Base-by-base conservation (phyloP, 2,329 filamentous ascomycete species). In the Dactylellina cionopaga region DNA sequence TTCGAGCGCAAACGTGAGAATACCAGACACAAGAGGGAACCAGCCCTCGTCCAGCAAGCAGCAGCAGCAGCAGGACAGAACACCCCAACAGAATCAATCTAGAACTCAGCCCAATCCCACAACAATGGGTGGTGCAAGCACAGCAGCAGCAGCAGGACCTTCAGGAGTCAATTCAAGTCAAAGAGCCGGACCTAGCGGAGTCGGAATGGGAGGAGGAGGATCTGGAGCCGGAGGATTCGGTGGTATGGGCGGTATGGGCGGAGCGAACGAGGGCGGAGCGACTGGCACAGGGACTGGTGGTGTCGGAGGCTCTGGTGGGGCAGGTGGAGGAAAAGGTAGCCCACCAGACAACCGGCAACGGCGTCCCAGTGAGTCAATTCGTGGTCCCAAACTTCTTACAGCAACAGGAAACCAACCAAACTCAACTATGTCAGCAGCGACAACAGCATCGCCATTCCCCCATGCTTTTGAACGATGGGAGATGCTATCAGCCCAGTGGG, bases 391-490 rank as follows among this genome's bases (percentile, higher is more conserved):
- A 56, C 54, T 74, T 37, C 80, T 71, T 66, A 73, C 68, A 60
- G 64, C 54, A 52, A 55, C 68, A 65, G 68, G 68, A 73, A 65
- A 73, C 60, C 68, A 73, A 73, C 68, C 43, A 66, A 72, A 59
- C 25, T 58, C 68, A 66, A 54, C 59, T 35, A 29, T 66, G 15
- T 65, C 68, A 46, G 68, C 68, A 73, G 58, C 66, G 35, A 79
- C 62, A 78, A 81, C 68, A 79, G 78, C 15, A 81, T 80, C 7
- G 78, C 80, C 2, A 0, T 98, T 99, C 76, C 95, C 95, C 0
- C 95, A 98, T 81, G 95, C 95, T 0, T 99, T 99, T 78, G 94
- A 99, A 80, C 87, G 95, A 71, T 99, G 95, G 95, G 95, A 99
- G 80, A 94, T 92, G 0, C 82, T 99, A 1, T 99, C 95, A 0